Evolutionary conservation across 2,329 filamentous ascomycete genomes (phyloP), one percentile per base, ranked within the genome.

Genomic region (Cladorrhinum sp.): DNA sequence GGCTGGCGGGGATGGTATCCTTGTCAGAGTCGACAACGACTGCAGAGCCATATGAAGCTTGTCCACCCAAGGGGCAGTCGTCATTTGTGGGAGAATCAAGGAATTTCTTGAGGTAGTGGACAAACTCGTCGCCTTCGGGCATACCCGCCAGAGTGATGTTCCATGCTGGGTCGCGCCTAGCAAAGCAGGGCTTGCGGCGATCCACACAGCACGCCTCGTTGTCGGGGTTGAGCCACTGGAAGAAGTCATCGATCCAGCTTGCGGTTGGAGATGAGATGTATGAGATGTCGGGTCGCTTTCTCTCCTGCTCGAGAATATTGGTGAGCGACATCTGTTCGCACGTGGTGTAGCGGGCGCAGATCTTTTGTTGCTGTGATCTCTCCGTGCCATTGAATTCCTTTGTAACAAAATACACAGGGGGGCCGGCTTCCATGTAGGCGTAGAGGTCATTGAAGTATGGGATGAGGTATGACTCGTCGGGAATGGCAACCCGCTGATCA

Each of bases 361-460:
- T 81, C 64, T 96, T 86, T 71, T 90, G 89, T 74, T 99, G 96
- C 62, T 91, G 85, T 32, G 78, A 71, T 29, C 92, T 83, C 62
- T 90, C 77, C 0, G 93, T 96, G 16, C 88, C 82, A 68, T 98
- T 95, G 50, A 95, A 80, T 53, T 89, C 84, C 20, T 88, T 86
- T 2, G 93, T 92, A 50, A 99, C 92, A 73, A 99, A 99, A 74
- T 98, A 99, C 7, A 99, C 92, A 0, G 95, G 95, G 53, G 95
- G 93, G 0, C 95, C 96, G 16, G 87, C 88, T 62, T 93, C 90
- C 68, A 98, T 89, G 72, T 99, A 99, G 62, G 87, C 86, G 73
- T 97, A 96, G 27, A 99, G 79, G 72, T 99, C 95, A 70, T 98
- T 92, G 76, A 99, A 99, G 75, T 96, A 99, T 9, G 90, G 86